Evolutionary conservation across 768 basidiomycete genomes (phyloP).

Genomic region (Xerocomellus dryophilus): DNA sequence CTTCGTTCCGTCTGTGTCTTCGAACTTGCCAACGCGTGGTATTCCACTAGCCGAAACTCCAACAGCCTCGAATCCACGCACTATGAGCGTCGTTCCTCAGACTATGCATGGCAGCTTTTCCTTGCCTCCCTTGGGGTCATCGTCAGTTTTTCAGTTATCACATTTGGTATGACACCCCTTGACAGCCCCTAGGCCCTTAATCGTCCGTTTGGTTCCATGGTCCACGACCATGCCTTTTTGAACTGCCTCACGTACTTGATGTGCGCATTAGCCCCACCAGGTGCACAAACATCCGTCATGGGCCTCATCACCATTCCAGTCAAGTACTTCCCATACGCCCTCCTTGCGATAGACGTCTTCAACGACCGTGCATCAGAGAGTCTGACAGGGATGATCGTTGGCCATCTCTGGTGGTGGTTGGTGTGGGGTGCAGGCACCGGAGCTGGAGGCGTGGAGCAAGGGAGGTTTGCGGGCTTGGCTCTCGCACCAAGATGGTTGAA

Average conservation of each 20-base stretch:
- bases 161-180: background rate
- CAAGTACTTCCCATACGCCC: conserved; percentile 68
- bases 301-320: conserved; percentile 75
- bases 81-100: conserved; percentile 60
- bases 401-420: conserved; percentile 80
- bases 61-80: conserved; percentile 61
- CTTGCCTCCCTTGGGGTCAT: conserved; percentile 54
- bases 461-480: conserved; percentile 41
- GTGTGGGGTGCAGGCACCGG: conserved; percentile 50
- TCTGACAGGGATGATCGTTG: conserved; percentile 69
- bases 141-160: conserved; percentile 39
- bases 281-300: conserved; percentile 69
- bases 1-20: background rate
- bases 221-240: conserved; percentile 66
- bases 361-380: conserved; percentile 57
- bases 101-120: conserved; percentile 73
- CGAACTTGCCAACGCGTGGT: background rate
- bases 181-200: conserved; percentile 44
- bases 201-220: conserved; percentile 51
- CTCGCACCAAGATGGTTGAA: conserved; percentile 60
- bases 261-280: conserved; percentile 62
- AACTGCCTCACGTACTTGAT: conserved; percentile 67
- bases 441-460: conserved; percentile 37
- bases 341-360: conserved; percentile 72
- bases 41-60: conserved; percentile 53